phyloP scores from a whole-genome alignment of 176 grass and related monocot genomes.

The Cocos nucifera region DNA sequence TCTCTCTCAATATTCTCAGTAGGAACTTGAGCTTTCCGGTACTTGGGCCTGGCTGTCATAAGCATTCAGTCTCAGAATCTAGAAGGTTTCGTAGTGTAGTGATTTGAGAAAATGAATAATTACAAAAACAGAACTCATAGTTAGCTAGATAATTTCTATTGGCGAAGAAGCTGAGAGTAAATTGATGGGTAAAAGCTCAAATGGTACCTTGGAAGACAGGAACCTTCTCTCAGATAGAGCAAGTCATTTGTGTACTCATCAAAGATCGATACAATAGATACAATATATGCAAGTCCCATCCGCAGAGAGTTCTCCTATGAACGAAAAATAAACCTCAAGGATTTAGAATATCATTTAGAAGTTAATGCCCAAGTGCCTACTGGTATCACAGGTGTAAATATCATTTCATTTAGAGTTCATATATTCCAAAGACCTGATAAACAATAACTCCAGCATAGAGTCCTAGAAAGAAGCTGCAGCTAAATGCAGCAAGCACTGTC shows the following conservation, averaged over 20 bases:
- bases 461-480: constrained; percentile 64
- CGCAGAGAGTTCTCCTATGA: constrained; percentile 51
- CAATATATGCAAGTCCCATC: constrained; percentile 79
- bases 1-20: constrained; percentile 13
- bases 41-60: constrained; percentile 62
- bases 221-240: constrained; percentile 92
- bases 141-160: too few species aligned
- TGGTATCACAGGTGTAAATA: not conserved
- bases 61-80: constrained; percentile 27
- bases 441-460: constrained; percentile 46
- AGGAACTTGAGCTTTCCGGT: constrained; percentile 41
- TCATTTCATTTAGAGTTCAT: not conserved
- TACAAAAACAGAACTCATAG: too few species aligned
- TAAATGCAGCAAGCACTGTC: constrained; percentile 45
- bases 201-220: constrained; percentile 69
- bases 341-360: too few species aligned
- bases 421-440: constrained; percentile 49
- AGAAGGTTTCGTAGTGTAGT: not conserved
- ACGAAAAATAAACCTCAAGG: constrained; percentile 1
- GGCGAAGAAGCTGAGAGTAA: too few species aligned
- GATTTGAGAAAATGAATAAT: too few species aligned
- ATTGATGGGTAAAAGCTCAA: not conserved
- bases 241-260: constrained; percentile 91
- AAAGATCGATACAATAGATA: constrained; percentile 54
- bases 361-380: too few species aligned